phyloP scores from a whole-genome alignment of 345 rosid species.

The Hypericum androsaemum region DNA sequence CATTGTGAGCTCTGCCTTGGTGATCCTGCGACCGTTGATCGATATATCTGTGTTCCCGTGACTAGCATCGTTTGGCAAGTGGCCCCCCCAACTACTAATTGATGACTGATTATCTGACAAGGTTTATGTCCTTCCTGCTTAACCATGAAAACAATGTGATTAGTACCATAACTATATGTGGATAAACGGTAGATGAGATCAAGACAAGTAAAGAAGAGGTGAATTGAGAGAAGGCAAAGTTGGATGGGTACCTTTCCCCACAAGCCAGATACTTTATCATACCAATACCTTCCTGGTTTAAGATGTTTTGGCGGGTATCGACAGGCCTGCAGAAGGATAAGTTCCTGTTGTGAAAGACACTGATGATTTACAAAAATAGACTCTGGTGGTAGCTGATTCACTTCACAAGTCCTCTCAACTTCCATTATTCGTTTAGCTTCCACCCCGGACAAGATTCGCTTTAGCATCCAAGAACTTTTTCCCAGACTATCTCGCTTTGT shows the following conservation, averaged over 20 bases:
- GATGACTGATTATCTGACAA: conserved; percentile 56
- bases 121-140: conserved; percentile 73
- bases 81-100: conserved; percentile 45
- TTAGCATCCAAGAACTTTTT: conserved; percentile 51
- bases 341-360: conserved; percentile 38
- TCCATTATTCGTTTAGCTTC: conserved; percentile 52
- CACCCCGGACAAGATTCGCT: conserved; percentile 31
- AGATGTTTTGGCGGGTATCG: conserved; percentile 60
- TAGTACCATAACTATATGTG: too few relatives aligned
- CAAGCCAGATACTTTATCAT: conserved; percentile 65
- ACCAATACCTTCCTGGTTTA: conserved; percentile 77
- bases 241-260: conserved; percentile 80
- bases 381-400: conserved; percentile 67
- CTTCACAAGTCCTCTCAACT: conserved; percentile 43
- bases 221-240: not conserved
- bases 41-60: conserved; percentile 55
- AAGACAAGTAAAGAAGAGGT: too few relatives aligned
- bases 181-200: too few relatives aligned
- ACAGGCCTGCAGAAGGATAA: conserved; percentile 45
- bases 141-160: not conserved
- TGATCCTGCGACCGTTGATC: conserved; percentile 61
- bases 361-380: conserved; percentile 47
- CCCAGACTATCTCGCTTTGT: conserved; percentile 47
- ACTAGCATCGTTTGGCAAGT: conserved; percentile 39
- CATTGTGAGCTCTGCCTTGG: conserved; percentile 46